Percentiles rank a stretch among this genome's conserved stretches.
phyloP scores from a whole-genome alignment of 169 alveolate genomes.

The Plasmodium gallinaceum region DNA sequence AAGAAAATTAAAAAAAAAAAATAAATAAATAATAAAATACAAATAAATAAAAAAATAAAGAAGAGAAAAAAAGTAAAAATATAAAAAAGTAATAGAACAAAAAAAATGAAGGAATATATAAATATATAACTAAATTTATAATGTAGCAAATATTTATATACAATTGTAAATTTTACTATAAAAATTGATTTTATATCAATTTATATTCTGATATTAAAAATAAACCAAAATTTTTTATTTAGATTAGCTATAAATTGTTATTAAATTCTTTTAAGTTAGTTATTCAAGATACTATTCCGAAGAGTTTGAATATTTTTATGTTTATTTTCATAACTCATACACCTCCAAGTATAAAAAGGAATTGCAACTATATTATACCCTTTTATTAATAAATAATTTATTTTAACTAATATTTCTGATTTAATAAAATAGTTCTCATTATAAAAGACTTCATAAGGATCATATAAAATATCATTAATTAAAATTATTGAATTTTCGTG shows the following conservation, averaged over 20 bases:
- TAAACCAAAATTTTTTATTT: not conserved
- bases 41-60: too few relatives aligned
- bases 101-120: too few relatives aligned
- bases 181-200: too few relatives aligned
- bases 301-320: not conserved
- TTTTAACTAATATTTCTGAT: slow-evolving; percentile 47
- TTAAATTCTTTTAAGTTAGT: slow-evolving; percentile 9
- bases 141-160: too few relatives aligned
- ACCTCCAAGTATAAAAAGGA: slow-evolving; percentile 71
- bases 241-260: not conserved
- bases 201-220: not conserved
- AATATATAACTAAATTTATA: too few relatives aligned
- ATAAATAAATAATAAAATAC: too few relatives aligned
- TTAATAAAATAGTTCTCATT: slow-evolving; percentile 50
- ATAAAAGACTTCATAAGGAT: slow-evolving; percentile 65
- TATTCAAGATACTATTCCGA: slow-evolving; percentile 22
- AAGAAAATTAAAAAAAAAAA: too few relatives aligned
- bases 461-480: slow-evolving; percentile 34
- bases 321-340: slow-evolving; percentile 54
- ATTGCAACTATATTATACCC: slow-evolving; percentile 62
- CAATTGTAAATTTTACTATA: too few relatives aligned
- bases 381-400: slow-evolving; percentile 66
- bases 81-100: too few relatives aligned
- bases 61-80: too few relatives aligned
- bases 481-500: slow-evolving; percentile 14